Evolutionary conservation across 305 asterid genomes (phyloP).

Genomic region (Solanum aculeatissimum): DNA sequence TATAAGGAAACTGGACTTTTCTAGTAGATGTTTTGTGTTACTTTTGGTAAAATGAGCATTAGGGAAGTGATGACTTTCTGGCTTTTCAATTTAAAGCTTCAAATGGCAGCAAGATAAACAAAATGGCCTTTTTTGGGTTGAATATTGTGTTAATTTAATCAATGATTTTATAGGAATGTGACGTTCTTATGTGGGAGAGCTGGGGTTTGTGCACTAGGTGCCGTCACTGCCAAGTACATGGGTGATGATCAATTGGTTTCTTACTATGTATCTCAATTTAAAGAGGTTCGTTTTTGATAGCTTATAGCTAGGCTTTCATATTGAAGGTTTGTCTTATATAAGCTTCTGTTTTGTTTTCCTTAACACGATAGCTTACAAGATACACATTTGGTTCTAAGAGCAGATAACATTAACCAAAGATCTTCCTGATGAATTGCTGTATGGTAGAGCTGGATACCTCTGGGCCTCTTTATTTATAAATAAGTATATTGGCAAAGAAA

Average conservation of each 20-base stretch:
- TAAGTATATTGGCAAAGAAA: constrained; percentile 37
- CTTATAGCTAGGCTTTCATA: neutral
- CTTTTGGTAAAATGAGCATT: neutral
- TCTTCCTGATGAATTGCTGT: constrained; percentile 52
- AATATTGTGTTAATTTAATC: neutral
- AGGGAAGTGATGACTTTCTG: neutral
- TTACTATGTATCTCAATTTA: constrained; percentile 40
- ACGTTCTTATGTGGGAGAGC: constrained; percentile 56
- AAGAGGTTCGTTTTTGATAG: constrained; percentile 27
- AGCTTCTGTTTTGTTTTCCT: neutral
- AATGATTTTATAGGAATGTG: constrained; percentile 33
- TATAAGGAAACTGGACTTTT: neutral
- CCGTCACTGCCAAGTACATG: constrained; percentile 46
- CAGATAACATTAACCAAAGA: constrained; percentile 47
- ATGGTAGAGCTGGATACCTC: constrained; percentile 60
- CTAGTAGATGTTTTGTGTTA: neutral
- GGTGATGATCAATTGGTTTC: constrained; percentile 28
- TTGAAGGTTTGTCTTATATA: neutral
- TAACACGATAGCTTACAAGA: neutral
- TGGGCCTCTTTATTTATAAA: constrained; percentile 55
- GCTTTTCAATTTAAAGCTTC: neutral
- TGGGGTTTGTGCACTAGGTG: constrained; percentile 72
- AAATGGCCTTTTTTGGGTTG: neutral
- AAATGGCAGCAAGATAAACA: neutral
- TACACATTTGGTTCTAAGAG: neutral